Conservation (phyloP, 495 filamentous ascomycete genomes). For the Acidiella bohemica region DNA sequence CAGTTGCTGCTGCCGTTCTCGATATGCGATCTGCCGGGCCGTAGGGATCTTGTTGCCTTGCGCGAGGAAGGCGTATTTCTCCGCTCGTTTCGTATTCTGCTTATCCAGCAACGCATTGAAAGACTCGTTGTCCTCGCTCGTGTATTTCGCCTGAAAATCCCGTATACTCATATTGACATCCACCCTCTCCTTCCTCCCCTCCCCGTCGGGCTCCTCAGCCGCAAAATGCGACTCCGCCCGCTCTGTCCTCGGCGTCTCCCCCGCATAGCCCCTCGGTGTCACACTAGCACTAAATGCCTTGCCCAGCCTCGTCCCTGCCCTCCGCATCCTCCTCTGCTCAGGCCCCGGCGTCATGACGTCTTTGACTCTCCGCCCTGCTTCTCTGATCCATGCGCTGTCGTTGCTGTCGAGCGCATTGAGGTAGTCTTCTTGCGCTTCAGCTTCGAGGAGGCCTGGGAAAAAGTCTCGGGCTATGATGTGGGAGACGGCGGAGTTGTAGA, state of each 20-base stretch:
- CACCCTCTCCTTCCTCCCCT: too few species aligned
- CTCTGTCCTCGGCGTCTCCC: slow-evolving; percentile 20
- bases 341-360: slow-evolving; percentile 70
- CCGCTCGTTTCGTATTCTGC: slow-evolving; percentile 68
- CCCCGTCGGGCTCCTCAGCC: slow-evolving; percentile 30
- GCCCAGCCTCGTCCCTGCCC: slow-evolving; percentile 20
- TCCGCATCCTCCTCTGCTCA: slow-evolving; percentile 23
- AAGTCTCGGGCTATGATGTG: slow-evolving; percentile 95
- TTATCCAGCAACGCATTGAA: slow-evolving; percentile 88
- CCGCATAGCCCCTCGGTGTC: slow-evolving; percentile 38
- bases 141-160: slow-evolving; percentile 84
- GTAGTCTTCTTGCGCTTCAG: slow-evolving; percentile 78
- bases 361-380: slow-evolving; percentile 55
- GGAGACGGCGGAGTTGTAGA: slow-evolving; percentile 78
- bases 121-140: slow-evolving; percentile 90
- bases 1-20: slow-evolving; percentile 41
- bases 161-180: slow-evolving; percentile 72
- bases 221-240: slow-evolving; percentile 12
- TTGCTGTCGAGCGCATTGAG: slow-evolving; percentile 77
- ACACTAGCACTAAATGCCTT: slow-evolving; percentile 2
- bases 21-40: slow-evolving; percentile 71
- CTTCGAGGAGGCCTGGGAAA: slow-evolving; percentile 83
- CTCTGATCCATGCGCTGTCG: slow-evolving; percentile 75
- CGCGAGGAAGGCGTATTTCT: slow-evolving; percentile 82
- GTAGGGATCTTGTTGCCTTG: slow-evolving; percentile 76